These are phyloP conservation scores for Camellia granthamiana DNA, from an alignment of 148 eudicot genomes.

Conservation along the genomic window DNA sequence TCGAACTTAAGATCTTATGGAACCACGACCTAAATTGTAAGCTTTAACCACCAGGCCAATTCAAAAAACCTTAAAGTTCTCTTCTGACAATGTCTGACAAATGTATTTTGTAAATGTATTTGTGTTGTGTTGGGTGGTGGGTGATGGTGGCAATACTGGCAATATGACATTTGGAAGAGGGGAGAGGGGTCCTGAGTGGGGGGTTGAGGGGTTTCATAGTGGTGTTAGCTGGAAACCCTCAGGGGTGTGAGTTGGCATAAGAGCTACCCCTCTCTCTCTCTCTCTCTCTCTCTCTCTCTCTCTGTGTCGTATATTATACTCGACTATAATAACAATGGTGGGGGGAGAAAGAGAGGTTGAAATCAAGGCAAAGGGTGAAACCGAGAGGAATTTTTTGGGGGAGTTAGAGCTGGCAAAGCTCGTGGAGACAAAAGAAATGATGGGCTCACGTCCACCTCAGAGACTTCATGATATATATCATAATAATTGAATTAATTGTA, in stretches of 20 bases:
- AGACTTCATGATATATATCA: no score
- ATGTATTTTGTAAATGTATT: no score
- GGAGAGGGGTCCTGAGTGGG: background rate
- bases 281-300: background rate
- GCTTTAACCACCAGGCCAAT: no score
- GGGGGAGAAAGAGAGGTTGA: background rate
- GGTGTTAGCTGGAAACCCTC: constrained; percentile 28
- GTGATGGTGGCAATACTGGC: no score
- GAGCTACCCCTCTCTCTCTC: background rate
- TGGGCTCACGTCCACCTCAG: constrained; percentile 11
- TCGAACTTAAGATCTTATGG: no score
- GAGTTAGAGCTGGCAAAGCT: constrained; percentile 20
- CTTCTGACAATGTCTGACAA: no score
- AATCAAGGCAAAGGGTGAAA: background rate
- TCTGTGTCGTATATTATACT: background rate
- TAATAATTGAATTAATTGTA: no score
- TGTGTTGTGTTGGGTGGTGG: no score
- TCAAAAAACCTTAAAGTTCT: no score
- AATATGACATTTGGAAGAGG: background rate
- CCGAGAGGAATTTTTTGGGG: background rate
- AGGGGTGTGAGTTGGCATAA: constrained; percentile 23
- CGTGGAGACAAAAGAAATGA: constrained; percentile 33
- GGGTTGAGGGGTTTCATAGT: constrained; percentile 13
- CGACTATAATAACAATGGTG: background rate
- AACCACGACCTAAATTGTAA: no score